phyloP scores from a whole-genome alignment of 192 early-diverging fungal genomes.

The Entomortierella chlamydospora region DNA sequence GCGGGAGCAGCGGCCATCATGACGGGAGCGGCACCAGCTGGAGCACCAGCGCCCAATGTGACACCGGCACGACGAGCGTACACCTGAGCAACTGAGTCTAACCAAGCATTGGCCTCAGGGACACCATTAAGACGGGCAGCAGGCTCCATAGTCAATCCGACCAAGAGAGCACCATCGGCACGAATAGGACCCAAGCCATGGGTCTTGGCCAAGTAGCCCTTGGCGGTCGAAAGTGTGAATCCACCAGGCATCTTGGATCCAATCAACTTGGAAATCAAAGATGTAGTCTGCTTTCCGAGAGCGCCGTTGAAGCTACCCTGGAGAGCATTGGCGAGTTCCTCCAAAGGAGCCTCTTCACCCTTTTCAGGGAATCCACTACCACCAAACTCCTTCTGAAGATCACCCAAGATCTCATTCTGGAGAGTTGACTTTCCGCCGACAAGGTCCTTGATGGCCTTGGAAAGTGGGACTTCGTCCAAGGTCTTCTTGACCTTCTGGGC shows the following conservation, averaged over 20 bases:
- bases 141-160: conserved; percentile 87
- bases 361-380: conserved; percentile 84
- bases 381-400: conserved; percentile 89
- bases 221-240: conserved; percentile 81
- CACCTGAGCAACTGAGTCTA: conserved; percentile 74
- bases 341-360: conserved; percentile 88
- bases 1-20: conserved; percentile 39
- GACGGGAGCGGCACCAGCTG: conserved; percentile 57
- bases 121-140: conserved; percentile 79
- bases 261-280: conserved; percentile 84
- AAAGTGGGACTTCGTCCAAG: conserved; percentile 72
- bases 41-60: conserved; percentile 64
- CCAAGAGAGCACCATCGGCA: conserved; percentile 78
- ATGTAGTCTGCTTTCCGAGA: conserved; percentile 84
- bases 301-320: conserved; percentile 68
- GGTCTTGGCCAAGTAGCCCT: conserved; percentile 74
- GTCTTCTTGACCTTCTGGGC: conserved; percentile 93
- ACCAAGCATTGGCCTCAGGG: conserved; percentile 82
- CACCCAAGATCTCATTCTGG: conserved; percentile 96
- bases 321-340: conserved; percentile 79
- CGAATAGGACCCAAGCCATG: conserved; percentile 84
- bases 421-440: conserved; percentile 95
- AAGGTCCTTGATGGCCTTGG: conserved; percentile 91
- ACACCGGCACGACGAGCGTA: conserved; percentile 82
- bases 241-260: conserved; percentile 94